Evolutionary conservation across 2,329 filamentous ascomycete species (phyloP), one percentile per base, ranked within the genome.

Genomic region (Daldinia sp.): DNA sequence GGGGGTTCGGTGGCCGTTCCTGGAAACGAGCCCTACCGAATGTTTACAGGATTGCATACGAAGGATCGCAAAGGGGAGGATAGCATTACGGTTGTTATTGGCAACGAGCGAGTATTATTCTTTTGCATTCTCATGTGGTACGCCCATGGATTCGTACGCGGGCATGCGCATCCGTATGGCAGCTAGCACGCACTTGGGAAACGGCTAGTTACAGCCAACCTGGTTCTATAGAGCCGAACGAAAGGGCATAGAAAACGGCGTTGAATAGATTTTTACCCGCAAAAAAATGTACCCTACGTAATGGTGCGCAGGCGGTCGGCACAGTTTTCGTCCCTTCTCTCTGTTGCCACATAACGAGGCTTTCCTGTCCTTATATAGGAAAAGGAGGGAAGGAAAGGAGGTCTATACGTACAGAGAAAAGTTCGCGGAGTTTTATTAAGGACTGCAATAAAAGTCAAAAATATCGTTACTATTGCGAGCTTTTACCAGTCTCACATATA

Each of bases 401-500:
- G 9, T 30, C 13, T 13, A 23, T 55, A 37, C 41, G 48, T 55
- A 26, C 37, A 39, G 30, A 42, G 13, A 23, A 30, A 26, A 53
- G 35, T 2, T 51, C 33, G 44, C 55, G 44, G 23, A 56, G 46
- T 18, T 28, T 51, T 51, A 55, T 57, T 44, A 48, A 54, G 18
- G 46, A 51, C 46, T 33, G 10, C 15, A 9, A 23, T 23, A 23
- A 51, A 51, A 30, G 3, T 51, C 26, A 33, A 51, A 51, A 51
- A 51, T 54, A 54, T 54, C 9, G 28, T 20, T 6, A 23, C 23
- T 18, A 23, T 39, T 37, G 12, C 9, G 23, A 33, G 18, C 15
- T 23, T 30, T 33, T 28, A 6, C 37, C 18, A 33, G 7, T 9
- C 30, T 33, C 7, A 33, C 1, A 3, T 42, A 5, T 5, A n/a